These are phyloP conservation scores for Eucalyptus rudis DNA, from an alignment of 345 rosid species.

Conservation along the genomic window DNA sequence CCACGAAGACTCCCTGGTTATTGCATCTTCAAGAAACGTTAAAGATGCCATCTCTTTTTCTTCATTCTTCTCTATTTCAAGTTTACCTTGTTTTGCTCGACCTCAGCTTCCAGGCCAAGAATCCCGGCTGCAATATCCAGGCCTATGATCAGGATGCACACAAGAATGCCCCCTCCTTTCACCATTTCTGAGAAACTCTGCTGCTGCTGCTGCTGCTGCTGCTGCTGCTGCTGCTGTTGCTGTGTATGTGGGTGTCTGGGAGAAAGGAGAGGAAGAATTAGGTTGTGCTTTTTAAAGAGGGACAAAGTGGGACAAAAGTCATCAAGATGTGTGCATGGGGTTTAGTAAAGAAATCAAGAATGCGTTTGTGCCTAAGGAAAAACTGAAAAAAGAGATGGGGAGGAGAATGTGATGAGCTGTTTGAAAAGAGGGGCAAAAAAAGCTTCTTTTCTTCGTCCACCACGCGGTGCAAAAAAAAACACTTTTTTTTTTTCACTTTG, in stretches of 20 bases:
- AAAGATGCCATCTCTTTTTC: not conserved
- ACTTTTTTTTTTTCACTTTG: slow-evolving; percentile 1
- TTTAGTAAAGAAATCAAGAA: not conserved
- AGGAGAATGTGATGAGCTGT: not conserved
- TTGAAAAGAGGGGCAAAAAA: slow-evolving; percentile 4
- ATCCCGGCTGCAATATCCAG: slow-evolving; percentile 80
- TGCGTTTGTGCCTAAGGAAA: not conserved
- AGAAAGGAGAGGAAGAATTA: not conserved
- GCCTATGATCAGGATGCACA: slow-evolving; percentile 66
- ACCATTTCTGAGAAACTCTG: slow-evolving; percentile 14
- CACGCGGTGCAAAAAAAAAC: not conserved
- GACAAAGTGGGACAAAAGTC: not conserved
- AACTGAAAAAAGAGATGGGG: not conserved
- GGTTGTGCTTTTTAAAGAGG: not conserved
- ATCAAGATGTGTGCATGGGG: not conserved
- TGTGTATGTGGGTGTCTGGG: not conserved
- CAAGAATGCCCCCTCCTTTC: slow-evolving; percentile 46
- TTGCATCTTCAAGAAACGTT: not conserved
- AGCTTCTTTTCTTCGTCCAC: slow-evolving; percentile 20
- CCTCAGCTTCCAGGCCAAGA: slow-evolving; percentile 88
- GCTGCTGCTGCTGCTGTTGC: not conserved
- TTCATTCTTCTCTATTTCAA: not conserved
- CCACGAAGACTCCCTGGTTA: not conserved
- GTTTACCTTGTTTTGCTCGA: slow-evolving; percentile 63
- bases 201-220: not conserved